A percentile compares a stretch with the other conserved stretches of the same genome.
Conservation (phyloP, 1,139 yeast species). For the Waltiozyma sp. region DNA sequence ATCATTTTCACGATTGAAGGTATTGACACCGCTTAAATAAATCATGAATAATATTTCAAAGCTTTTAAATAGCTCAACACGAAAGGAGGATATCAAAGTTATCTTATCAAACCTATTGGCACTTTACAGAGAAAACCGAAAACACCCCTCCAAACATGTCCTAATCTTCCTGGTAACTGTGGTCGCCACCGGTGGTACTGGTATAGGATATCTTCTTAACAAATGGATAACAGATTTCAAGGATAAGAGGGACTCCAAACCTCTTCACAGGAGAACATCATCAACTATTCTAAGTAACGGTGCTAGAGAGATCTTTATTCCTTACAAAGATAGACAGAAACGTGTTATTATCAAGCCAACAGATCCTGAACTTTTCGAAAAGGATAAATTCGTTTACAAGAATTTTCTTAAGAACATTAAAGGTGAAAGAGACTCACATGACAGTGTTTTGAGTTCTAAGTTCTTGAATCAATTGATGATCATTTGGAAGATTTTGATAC, state of each 20-base stretch:
- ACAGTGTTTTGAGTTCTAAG: constrained; percentile 44
- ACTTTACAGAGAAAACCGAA: constrained; percentile 16
- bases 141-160: constrained; percentile 18
- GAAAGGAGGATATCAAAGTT: constrained; percentile 14
- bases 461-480: constrained; percentile 67
- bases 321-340: constrained; percentile 24
- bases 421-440: constrained; percentile 12
- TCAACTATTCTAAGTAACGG: constrained; percentile 35
- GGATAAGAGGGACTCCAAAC: constrained; percentile 18
- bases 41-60: not conserved
- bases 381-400: constrained; percentile 28
- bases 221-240: constrained; percentile 16
- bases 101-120: constrained; percentile 13
- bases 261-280: constrained; percentile 18
- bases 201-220: constrained; percentile 13
- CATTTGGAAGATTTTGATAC: constrained; percentile 75
- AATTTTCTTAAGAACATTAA: constrained; percentile 21
- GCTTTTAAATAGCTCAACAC: not conserved
- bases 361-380: constrained; percentile 28
- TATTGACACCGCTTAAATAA: not conserved
- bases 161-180: constrained; percentile 16
- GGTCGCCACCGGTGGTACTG: constrained; percentile 13
- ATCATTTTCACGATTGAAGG: too few relatives aligned
- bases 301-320: constrained; percentile 44
- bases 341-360: constrained; percentile 27